phyloP scores from a whole-genome alignment of 2,329 filamentous ascomycete species.

The Dactylella cylindrospora region DNA sequence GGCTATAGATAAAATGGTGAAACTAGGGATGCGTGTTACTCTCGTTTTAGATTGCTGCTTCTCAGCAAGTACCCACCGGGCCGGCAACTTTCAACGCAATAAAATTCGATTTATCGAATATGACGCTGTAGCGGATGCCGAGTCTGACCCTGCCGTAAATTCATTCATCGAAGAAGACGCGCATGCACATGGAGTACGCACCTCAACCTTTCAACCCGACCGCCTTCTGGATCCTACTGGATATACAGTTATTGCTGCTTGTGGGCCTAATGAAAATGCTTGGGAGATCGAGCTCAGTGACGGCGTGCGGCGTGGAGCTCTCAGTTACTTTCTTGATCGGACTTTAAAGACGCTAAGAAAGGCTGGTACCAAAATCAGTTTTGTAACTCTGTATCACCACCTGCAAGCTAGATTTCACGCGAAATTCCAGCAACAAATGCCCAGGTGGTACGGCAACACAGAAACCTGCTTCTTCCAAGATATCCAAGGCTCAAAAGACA shows the following conservation, averaged over 20 bases:
- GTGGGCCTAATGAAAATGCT: background rate
- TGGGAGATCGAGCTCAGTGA: background rate
- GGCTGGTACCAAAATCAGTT: background rate
- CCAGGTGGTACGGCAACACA: background rate
- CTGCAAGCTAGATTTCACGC: background rate
- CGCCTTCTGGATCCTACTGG: background rate
- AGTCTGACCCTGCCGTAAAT: background rate
- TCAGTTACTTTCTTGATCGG: background rate
- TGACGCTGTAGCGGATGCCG: background rate
- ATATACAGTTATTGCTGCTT: background rate
- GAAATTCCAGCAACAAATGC: background rate
- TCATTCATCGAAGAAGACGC: background rate
- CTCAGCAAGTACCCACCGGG: background rate
- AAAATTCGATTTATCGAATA: background rate
- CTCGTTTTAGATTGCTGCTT: background rate
- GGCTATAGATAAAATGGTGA: background rate
- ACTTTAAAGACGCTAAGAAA: background rate
- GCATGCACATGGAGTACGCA: background rate
- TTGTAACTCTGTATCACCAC: background rate
- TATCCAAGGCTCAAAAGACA: background rate
- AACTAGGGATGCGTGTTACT: background rate
- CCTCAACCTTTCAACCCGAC: background rate
- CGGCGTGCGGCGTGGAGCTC: background rate
- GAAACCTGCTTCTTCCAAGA: background rate
- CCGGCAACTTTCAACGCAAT: background rate